Conservation (phyloP, 2,329 filamentous ascomycete species). For the Xylaria sp. region DNA sequence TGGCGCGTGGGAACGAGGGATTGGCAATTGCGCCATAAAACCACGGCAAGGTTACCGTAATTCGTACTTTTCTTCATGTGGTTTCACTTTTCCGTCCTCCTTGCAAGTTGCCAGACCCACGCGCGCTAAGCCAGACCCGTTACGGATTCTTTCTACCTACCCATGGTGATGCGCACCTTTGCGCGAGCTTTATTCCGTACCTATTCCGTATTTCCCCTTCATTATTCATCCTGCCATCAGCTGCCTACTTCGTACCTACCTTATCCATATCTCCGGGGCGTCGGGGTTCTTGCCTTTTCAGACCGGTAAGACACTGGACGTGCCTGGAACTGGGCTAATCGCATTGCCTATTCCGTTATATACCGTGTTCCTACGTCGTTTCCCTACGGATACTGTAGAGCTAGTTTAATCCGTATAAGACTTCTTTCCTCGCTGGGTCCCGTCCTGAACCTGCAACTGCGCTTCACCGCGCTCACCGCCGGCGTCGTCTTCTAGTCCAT, state of each 20-base stretch:
- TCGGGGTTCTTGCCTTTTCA: neutral
- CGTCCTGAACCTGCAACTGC: neutral
- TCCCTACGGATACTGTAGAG: no score
- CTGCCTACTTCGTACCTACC: no score
- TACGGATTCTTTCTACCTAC: no score
- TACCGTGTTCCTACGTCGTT: no score
- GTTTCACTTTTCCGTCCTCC: neutral
- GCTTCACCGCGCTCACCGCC: neutral
- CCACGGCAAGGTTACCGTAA: neutral
- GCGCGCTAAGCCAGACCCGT: neutral
- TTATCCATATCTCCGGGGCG: neutral
- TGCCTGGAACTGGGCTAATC: no score
- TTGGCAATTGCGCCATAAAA: neutral
- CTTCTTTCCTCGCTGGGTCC: neutral
- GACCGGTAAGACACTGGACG: neutral
- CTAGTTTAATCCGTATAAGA: neutral
- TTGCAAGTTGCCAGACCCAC: neutral
- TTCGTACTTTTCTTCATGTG: neutral
- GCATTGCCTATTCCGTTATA: no score
- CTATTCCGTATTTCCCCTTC: neutral
- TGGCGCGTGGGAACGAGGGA: neutral
- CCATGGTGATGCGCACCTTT: neutral
- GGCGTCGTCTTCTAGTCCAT: neutral
- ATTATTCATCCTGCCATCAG: neutral
- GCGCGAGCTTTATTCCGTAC: neutral